Evolutionary conservation across 2,329 filamentous ascomycete genomes (phyloP).

Genomic region (Falciphora oryzae): DNA sequence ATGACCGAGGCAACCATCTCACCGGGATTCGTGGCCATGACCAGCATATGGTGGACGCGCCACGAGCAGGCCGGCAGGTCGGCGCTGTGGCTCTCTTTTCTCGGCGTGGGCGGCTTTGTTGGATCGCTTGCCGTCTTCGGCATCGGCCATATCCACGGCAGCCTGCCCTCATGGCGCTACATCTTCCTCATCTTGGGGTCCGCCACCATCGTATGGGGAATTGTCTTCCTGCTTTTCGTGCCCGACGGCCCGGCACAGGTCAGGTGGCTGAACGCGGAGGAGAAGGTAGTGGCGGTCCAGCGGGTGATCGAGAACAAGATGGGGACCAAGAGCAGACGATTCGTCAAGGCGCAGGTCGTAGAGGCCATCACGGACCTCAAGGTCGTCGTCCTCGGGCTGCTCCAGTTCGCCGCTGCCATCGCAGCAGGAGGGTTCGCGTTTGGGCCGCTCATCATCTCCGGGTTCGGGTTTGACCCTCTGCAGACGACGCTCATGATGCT

Average conservation of each 20-base stretch:
- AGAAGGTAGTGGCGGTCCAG: constrained; percentile 50
- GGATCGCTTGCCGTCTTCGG: constrained; percentile 43
- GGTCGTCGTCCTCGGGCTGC: constrained; percentile 36
- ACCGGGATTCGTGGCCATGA: not conserved
- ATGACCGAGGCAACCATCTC: not conserved
- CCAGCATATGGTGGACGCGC: constrained; percentile 34
- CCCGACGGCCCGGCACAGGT: constrained; percentile 57
- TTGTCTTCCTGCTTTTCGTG: constrained; percentile 19
- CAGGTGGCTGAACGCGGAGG: constrained; percentile 51
- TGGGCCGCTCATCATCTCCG: constrained; percentile 23
- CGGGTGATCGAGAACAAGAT: constrained; percentile 32
- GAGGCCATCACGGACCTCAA: constrained; percentile 41
- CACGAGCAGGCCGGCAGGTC: constrained; percentile 33
- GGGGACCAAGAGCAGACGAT: constrained; percentile 21
- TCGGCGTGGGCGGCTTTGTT: constrained; percentile 38
- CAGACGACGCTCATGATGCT: constrained; percentile 41
- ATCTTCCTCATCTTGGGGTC: constrained; percentile 12
- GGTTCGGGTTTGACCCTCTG: constrained; percentile 25
- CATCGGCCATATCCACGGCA: constrained; percentile 35
- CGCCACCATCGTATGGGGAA: constrained; percentile 27
- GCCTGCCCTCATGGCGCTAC: constrained; percentile 29
- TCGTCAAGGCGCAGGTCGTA: constrained; percentile 19
- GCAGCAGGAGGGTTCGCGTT: constrained; percentile 15
- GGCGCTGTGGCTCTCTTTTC: constrained; percentile 37
- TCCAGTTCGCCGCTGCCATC: constrained; percentile 40